Percentiles rank a stretch among this genome's conserved stretches.
Evolutionary conservation across 2,329 filamentous ascomycete species (phyloP).

Genomic region (Pyricularia sp.): DNA sequence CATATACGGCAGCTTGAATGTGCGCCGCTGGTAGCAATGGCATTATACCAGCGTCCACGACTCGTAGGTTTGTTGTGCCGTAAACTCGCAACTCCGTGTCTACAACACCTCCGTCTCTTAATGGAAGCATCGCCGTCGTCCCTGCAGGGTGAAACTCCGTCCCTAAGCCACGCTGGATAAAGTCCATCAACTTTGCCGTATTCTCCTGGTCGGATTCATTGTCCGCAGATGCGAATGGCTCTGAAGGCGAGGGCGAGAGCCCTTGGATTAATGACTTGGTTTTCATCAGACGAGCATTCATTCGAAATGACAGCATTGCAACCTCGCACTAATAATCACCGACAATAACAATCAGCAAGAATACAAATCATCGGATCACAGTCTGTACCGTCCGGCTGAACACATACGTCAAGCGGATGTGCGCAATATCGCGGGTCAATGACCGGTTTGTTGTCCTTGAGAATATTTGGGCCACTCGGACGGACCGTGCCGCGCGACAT

Average conservation of each 20-base stretch:
- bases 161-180: constrained; percentile 7
- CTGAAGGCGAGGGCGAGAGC: neutral
- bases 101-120: constrained; percentile 31
- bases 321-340: neutral
- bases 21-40: constrained; percentile 32
- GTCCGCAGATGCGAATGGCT: neutral
- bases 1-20: constrained; percentile 39
- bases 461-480: constrained; percentile 20
- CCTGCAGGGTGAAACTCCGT: constrained; percentile 27
- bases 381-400: neutral
- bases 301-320: neutral
- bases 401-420: neutral
- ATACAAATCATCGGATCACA: neutral
- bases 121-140: constrained; percentile 33
- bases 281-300: constrained; percentile 3
- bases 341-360: neutral
- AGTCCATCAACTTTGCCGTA: constrained; percentile 5
- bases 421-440: constrained; percentile 19
- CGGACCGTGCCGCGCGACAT: constrained; percentile 19
- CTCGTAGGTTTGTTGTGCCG: constrained; percentile 31
- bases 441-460: constrained; percentile 14
- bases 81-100: constrained; percentile 29
- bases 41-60: constrained; percentile 36
- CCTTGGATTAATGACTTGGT: neutral
- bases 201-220: neutral